Base-by-base conservation (phyloP, 495 filamentous ascomycete species). In the Xylaria bambusicola region DNA sequence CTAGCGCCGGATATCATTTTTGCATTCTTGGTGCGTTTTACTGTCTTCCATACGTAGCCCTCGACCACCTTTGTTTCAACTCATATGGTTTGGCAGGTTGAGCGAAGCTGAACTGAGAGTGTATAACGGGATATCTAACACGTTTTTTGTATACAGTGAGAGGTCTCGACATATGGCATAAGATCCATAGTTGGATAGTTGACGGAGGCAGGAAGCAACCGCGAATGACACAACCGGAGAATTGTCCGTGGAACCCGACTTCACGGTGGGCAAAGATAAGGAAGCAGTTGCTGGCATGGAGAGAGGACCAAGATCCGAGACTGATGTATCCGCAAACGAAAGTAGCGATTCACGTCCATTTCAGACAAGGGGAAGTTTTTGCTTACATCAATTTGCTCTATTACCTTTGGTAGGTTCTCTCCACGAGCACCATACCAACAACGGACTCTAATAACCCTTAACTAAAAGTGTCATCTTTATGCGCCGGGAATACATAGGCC, bases 181-280 rank as follows among this genome's bases (percentile, higher is more conserved):
- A 58, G 46, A 51, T 44, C 1, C 56, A 51, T 24, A 58, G 56
- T 27, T 58, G 56, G 46, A 51, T 50, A 50, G 46, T 58, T 10
- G 46, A 58, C 6, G 56, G 56, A 5, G 56, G 46, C 6, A 51
- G 46, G 20, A 51, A 44, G 33, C 35, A 50, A 26, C 56, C 56
- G 24, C 35, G 27, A 9, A 50, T 50, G 36, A 58, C 56, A 21
- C 45, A 58, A 21, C 47, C 46, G 2, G 46, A 58, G 24, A 42
- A 58, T 18, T 58, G 42, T 21, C 56, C 46, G 21, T 58, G 56
- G 56, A 58, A 58, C 1, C 45, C 35, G 33, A 51, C 36, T 8
- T 50, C 56, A 2, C 33, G 23, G 23, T 58, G 56, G 56, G 45
- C 46, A 4, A 41, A 44, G 35, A n/a, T 58, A 24, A 51, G 23